A percentile compares a stretch with the other conserved stretches of the same genome.
phyloP scores from a whole-genome alignment of 2,329 filamentous ascomycete species.

The Penicillium sp. region DNA sequence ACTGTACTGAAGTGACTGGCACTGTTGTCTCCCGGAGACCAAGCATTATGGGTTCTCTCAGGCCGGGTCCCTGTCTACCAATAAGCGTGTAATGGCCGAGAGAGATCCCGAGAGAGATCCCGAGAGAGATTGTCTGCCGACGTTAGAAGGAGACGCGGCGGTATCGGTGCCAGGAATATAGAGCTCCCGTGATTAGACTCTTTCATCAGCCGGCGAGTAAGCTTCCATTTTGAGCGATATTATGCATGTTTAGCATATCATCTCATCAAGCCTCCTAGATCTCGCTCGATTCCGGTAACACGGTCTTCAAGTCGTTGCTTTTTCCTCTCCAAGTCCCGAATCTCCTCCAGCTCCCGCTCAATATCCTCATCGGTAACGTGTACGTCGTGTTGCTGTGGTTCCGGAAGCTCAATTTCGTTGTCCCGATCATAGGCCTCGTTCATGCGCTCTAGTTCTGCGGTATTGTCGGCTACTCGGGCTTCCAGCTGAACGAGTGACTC shows the following conservation, averaged over 20 bases:
- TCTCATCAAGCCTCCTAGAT: conserved; percentile 59
- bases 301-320: conserved; percentile 60
- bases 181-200: not conserved
- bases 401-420: conserved; percentile 45
- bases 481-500: conserved; percentile 79
- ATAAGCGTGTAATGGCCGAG: not conserved
- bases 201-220: not conserved
- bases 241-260: conserved; percentile 26
- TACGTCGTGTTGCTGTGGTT: conserved; percentile 19
- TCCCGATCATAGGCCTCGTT: conserved; percentile 60
- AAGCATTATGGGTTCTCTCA: not conserved
- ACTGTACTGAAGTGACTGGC: not conserved
- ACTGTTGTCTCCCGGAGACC: too few relatives aligned
- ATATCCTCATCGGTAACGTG: conserved; percentile 43
- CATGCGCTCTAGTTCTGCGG: conserved; percentile 67
- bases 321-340: conserved; percentile 59
- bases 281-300: conserved; percentile 64
- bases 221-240: not conserved
- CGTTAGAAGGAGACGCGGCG: too few relatives aligned
- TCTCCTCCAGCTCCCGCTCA: conserved; percentile 49
- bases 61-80: too few relatives aligned
- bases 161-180: not conserved
- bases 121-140: not conserved
- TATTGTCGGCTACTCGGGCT: conserved; percentile 71
- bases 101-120: too few relatives aligned